phyloP scores from a whole-genome alignment of 495 filamentous ascomycete species.

The Melanomma pulvis-pyrius region DNA sequence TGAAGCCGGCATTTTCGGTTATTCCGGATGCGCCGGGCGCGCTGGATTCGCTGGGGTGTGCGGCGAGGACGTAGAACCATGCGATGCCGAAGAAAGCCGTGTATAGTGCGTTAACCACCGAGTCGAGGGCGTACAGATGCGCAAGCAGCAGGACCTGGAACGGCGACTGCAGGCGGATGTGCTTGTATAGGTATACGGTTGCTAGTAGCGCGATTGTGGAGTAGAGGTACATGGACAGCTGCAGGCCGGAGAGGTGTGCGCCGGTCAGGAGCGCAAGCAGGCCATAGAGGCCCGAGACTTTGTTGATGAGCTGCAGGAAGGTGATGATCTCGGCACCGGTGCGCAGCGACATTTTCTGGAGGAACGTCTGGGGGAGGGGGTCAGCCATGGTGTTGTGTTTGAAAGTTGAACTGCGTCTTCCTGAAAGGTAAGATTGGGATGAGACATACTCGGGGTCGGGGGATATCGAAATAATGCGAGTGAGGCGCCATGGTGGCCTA shows the following conservation, averaged over 20 bases:
- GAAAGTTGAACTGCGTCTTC: not conserved
- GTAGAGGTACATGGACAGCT: constrained; percentile 70
- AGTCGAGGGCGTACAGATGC: constrained; percentile 74
- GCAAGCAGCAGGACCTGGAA: constrained; percentile 45
- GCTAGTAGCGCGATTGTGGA: constrained; percentile 68
- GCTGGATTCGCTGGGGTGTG: constrained; percentile 46
- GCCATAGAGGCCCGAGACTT: constrained; percentile 84
- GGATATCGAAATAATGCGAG: constrained; percentile 36
- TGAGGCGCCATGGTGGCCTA: constrained; percentile 9
- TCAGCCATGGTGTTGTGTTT: constrained; percentile 18
- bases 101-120: constrained; percentile 73
- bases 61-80: constrained; percentile 77
- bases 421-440: not conserved
- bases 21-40: constrained; percentile 53
- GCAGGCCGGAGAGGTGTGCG: constrained; percentile 44
- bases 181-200: constrained; percentile 64
- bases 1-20: constrained; percentile 69
- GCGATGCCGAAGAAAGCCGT: constrained; percentile 76
- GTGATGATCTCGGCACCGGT: constrained; percentile 82
- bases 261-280: constrained; percentile 70
- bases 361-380: constrained; percentile 63
- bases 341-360: constrained; percentile 80
- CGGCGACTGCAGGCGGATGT: constrained; percentile 46
- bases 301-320: constrained; percentile 80
- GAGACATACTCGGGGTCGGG: constrained; percentile 34